These are phyloP conservation scores for Lentinula boryana DNA, from an alignment of 768 basidiomycete genomes.

Conservation along the genomic window DNA sequence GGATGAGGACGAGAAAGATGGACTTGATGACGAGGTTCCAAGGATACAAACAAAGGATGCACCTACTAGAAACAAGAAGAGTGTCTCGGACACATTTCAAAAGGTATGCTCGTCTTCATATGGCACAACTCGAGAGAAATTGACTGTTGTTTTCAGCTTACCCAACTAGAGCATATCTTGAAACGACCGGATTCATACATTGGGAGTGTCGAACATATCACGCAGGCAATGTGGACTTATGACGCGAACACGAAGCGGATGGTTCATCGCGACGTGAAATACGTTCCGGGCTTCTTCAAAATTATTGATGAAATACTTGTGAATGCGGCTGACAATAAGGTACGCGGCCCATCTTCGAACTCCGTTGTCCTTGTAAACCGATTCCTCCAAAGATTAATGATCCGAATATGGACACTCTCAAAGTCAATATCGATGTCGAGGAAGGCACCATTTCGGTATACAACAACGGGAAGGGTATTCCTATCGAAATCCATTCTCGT, in stretches of 20 bases:
- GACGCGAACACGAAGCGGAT: constrained; percentile 82
- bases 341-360: constrained; percentile 23
- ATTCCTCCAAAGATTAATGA: constrained; percentile 73
- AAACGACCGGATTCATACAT: constrained; percentile 94
- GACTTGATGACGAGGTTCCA: constrained; percentile 28
- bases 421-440: constrained; percentile 81
- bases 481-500: constrained; percentile 89
- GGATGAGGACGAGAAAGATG: constrained; percentile 26
- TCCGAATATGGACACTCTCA: constrained; percentile 83
- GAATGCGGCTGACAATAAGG: constrained; percentile 99
- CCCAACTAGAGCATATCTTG: constrained; percentile 92
- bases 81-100: constrained; percentile 84
- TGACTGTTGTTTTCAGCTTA: constrained; percentile 48
- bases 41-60: constrained; percentile 20
- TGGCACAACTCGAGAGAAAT: neutral
- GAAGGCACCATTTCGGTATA: constrained; percentile 83
- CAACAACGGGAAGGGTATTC: constrained; percentile 96
- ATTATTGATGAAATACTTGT: constrained; percentile 99
- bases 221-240: constrained; percentile 90
- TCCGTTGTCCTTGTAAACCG: neutral
- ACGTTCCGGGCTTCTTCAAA: constrained; percentile 98
- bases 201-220: constrained; percentile 87
- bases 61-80: constrained; percentile 65
- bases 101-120: constrained; percentile 48
- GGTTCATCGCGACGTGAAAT: constrained; percentile 76